phyloP scores from a whole-genome alignment of 2,329 filamentous ascomycete species.

The Pseudogymnoascus sp. region DNA sequence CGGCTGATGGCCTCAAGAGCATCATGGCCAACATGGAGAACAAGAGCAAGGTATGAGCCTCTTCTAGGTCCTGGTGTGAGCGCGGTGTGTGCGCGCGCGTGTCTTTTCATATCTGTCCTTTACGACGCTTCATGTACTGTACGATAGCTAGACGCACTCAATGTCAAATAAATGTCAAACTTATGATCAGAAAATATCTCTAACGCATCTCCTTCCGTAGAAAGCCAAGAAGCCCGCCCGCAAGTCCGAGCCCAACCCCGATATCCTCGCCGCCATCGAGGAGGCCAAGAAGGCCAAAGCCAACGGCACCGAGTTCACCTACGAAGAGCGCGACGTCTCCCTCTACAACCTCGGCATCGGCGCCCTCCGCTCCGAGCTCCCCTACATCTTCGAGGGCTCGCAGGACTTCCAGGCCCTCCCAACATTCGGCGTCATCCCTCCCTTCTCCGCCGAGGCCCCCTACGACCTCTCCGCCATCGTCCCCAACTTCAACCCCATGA shows the following conservation, averaged over 20 bases:
- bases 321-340: constrained; percentile 79
- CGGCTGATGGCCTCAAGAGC: constrained; percentile 68
- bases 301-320: constrained; percentile 69
- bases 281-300: constrained; percentile 63
- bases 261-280: constrained; percentile 68
- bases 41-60: constrained; percentile 55
- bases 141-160: constrained; percentile 5
- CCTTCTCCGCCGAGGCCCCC: constrained; percentile 73
- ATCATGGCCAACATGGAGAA: constrained; percentile 80
- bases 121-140: constrained; percentile 7
- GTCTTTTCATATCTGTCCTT: neutral
- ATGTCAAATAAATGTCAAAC: constrained; percentile 7
- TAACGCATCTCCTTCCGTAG: constrained; percentile 19
- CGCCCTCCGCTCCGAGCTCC: constrained; percentile 80
- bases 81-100: neutral
- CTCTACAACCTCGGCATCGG: constrained; percentile 95
- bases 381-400: constrained; percentile 80
- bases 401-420: constrained; percentile 91
- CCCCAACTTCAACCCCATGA: constrained; percentile 96
- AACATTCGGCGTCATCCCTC: constrained; percentile 94
- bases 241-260: constrained; percentile 36
- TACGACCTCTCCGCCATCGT: constrained; percentile 77
- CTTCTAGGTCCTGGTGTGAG: constrained; percentile 10
- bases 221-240: constrained; percentile 16
- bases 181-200: constrained; percentile 3